A percentile compares a stretch with the other conserved stretches of the same genome.
Conservation (phyloP, 805 yeast genomes). For the Hanseniaspora lachancei region DNA sequence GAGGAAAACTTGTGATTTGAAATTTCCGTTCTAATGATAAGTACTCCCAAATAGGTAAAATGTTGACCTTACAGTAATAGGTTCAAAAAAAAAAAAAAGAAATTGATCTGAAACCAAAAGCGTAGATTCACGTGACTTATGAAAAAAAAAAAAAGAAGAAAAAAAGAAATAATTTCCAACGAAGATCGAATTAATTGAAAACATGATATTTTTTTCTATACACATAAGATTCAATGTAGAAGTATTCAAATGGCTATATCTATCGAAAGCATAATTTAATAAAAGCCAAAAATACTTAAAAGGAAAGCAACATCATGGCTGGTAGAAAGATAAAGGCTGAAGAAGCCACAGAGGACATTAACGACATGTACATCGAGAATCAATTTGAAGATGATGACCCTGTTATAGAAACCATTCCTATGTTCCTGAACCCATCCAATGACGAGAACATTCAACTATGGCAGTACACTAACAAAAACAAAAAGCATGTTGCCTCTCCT, state of each 20-base stretch:
- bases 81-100: too few relatives aligned
- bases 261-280: too few relatives aligned
- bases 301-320: not conserved
- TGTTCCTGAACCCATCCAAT: constrained; percentile 31
- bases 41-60: too few relatives aligned
- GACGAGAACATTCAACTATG: constrained; percentile 28
- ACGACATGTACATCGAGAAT: constrained; percentile 17
- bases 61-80: too few relatives aligned
- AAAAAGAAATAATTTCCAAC: too few relatives aligned
- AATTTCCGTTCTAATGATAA: too few relatives aligned
- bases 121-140: too few relatives aligned
- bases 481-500: constrained; percentile 19
- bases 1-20: too few relatives aligned
- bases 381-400: constrained; percentile 42
- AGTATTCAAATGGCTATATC: too few relatives aligned
- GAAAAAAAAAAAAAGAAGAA: too few relatives aligned
- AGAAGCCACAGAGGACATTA: not conserved
- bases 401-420: constrained; percentile 46
- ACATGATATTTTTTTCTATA: not conserved
- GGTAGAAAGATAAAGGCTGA: not conserved
- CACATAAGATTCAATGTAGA: too few relatives aligned
- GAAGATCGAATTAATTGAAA: not conserved
- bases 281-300: not conserved
- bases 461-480: constrained; percentile 43
- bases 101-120: too few relatives aligned